phyloP scores from a whole-genome alignment of 2,329 filamentous ascomycete genomes.

The Dactylellina leptospora region DNA sequence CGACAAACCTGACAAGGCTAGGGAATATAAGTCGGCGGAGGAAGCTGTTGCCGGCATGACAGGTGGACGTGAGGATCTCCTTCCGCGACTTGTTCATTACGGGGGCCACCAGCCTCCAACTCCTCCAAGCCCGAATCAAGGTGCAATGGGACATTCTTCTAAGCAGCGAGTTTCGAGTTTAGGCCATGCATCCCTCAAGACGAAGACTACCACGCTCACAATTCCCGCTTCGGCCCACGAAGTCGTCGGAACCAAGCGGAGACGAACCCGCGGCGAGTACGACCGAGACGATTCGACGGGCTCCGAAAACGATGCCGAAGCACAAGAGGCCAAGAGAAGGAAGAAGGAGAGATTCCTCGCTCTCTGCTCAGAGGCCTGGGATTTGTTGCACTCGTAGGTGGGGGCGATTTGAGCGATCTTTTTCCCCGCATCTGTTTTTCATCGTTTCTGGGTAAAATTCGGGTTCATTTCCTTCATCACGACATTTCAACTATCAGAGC shows the following conservation, averaged over 20 bases:
- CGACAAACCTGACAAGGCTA: conserved; percentile 69
- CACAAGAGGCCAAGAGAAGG: conserved; percentile 79
- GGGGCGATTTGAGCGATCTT: conserved; percentile 5
- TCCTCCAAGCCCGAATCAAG: conserved; percentile 74
- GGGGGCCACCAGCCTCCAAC: conserved; percentile 92
- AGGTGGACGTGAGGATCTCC: conserved; percentile 87
- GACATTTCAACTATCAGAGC: conserved; percentile 26
- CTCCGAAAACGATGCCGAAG: conserved; percentile 59
- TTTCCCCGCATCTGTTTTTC: conserved; percentile 20
- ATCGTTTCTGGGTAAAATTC: conserved; percentile 32
- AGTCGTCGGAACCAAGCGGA: conserved; percentile 61
- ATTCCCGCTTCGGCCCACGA: conserved; percentile 57
- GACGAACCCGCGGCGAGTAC: conserved; percentile 87
- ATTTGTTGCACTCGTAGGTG: conserved; percentile 82
- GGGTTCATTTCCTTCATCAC: conserved; percentile 10
- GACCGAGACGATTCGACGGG: conserved; percentile 78
- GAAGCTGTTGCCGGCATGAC: conserved; percentile 91
- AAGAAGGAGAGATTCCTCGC: conserved; percentile 94
- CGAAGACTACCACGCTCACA: conserved; percentile 59
- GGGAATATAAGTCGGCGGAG: conserved; percentile 94
- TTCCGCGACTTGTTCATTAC: conserved; percentile 95
- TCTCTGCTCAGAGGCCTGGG: conserved; percentile 90
- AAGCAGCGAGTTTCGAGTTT: conserved; percentile 55
- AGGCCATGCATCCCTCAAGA: conserved; percentile 61
- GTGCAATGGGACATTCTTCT: conserved; percentile 57